Conservation (phyloP, 331 rosid genomes). For the Rhamnella rubrinervis region DNA sequence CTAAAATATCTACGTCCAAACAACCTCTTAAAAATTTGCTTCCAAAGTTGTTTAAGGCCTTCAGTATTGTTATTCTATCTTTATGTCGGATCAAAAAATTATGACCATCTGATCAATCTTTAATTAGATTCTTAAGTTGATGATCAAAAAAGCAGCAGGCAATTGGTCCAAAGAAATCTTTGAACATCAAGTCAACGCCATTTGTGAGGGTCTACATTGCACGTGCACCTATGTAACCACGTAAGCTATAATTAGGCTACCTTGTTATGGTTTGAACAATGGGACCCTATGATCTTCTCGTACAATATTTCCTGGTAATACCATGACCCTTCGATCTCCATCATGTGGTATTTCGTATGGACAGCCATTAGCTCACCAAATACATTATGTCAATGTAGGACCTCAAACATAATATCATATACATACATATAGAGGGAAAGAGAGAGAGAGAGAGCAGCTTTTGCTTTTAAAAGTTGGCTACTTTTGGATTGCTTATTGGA, state of each 20-base stretch:
- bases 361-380: neutral
- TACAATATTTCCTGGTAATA: neutral
- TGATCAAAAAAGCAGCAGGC: conserved; percentile 22
- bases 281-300: conserved; percentile 20
- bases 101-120: conserved; percentile 18
- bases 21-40: conserved; percentile 1
- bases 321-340: conserved; percentile 18
- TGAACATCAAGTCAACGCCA: conserved; percentile 33
- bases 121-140: conserved; percentile 12
- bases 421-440: neutral
- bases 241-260: conserved; percentile 10
- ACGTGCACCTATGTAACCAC: conserved; percentile 53
- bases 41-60: neutral
- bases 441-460: conserved; percentile 31
- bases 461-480: conserved; percentile 58
- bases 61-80: neutral
- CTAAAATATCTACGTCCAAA: neutral
- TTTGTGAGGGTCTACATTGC: conserved; percentile 38
- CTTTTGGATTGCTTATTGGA: conserved; percentile 53
- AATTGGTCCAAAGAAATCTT: conserved; percentile 31
- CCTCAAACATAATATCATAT: neutral
- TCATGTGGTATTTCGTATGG: neutral
- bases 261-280: conserved; percentile 15
- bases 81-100: conserved; percentile 8
- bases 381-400: neutral